These are phyloP conservation scores for Rhizophlyctis rosea DNA, from an alignment of 192 early-diverging fungal species.

Conservation along the genomic window DNA sequence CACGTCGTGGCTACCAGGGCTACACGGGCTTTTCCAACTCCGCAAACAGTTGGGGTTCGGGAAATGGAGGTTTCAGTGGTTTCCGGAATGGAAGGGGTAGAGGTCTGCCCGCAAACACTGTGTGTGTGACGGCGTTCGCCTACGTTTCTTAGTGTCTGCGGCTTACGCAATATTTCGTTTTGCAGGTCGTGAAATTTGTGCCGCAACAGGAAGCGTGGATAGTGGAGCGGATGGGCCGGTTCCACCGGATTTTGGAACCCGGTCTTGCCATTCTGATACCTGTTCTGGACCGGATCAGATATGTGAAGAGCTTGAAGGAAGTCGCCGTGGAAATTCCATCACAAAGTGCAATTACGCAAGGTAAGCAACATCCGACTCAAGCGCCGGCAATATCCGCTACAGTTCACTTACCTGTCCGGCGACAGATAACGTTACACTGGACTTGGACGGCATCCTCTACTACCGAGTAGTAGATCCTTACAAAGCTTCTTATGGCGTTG, in stretches of 20 bases:
- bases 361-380: too few species aligned
- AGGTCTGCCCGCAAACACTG: too few species aligned
- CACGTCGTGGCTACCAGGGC: too few species aligned
- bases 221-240: conserved; percentile 90
- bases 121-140: too few species aligned
- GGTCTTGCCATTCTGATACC: conserved; percentile 90
- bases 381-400: too few species aligned
- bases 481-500: conserved; percentile 64
- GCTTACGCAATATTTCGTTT: too few species aligned
- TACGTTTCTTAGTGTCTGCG: too few species aligned
- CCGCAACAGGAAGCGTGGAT: conserved; percentile 98
- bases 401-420: background rate
- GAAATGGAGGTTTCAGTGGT: too few species aligned
- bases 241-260: conserved; percentile 72
- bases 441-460: conserved; percentile 95
- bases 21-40: too few species aligned
- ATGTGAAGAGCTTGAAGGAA: conserved; percentile 95
- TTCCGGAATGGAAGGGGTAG: too few species aligned
- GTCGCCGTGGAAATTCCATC: conserved; percentile 87
- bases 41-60: too few species aligned
- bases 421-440: conserved; percentile 90
- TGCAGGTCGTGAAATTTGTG: conserved; percentile 82
- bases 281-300: conserved; percentile 81
- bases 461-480: conserved; percentile 90
- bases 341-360: conserved; percentile 79